Evolutionary conservation across 2,329 filamentous ascomycete species (phyloP), one percentile per base, ranked within the genome.

Genomic region (Aspergillus tanneri): DNA sequence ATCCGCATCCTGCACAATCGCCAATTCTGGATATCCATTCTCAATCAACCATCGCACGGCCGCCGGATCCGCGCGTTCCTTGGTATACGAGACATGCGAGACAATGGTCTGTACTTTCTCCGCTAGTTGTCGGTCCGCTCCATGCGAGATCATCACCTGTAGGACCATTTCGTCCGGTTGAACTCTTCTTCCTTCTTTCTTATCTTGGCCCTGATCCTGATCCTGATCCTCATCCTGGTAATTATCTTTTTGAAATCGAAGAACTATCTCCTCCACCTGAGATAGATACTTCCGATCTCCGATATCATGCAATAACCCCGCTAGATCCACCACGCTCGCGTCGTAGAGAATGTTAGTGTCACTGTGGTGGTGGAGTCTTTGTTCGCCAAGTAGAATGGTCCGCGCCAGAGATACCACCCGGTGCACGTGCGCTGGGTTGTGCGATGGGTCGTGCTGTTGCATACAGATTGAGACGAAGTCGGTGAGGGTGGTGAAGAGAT

Each of bases 1-100:
- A 72, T 96, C 92, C 3, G 91, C 91, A 68, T 96, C 92, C 71
- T 96, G 91, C 24, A 96, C 90, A 39, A 95, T 81, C 0, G 83
- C 90, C 25, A 93, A 74, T 67, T 93, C 89, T 1, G 88, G 88
- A 65, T 87, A 75, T 3, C 63, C 63, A 5, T 62, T 63, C 5
- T 64, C 65, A n/a, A 95, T 74, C n/a, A 91, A 74, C 1, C 72
- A 68, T n/a, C 68, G 69, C 7, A 89, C 83, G 10, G 72, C 70
- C 5, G 69, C 71, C 1, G 86, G 85, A 61, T 90, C 77, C n/a
- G 61, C 59, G 40, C 81, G 74, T 69, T 96, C 91, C 55, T 80
- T 78, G 3, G 82, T 85, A 73, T 89, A 96, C 53, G 87, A 89
- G 14, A 96, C 88, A 45, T 87, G 82, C 7, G 83, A 78, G 56